phyloP scores from a whole-genome alignment of 306 rosid genomes.

The Lathyrus oleraceus region DNA sequence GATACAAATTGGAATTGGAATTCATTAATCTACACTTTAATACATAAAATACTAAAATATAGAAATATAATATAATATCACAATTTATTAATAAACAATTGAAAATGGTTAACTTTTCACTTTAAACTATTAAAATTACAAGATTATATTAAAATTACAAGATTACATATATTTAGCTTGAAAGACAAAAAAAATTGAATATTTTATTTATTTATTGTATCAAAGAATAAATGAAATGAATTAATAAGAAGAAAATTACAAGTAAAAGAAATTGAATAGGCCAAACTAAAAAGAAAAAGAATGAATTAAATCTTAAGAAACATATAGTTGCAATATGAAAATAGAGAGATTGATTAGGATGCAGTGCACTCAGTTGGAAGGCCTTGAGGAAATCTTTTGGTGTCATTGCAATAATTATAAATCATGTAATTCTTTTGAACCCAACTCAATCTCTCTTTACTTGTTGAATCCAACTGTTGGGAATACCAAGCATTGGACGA shows the following conservation, averaged over 20 bases:
- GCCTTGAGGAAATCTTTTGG: constrained; percentile 49
- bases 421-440: constrained; percentile 65
- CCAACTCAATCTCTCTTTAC: constrained; percentile 46
- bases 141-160: background rate
- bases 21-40: too few species aligned
- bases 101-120: too few species aligned
- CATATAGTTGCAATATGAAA: background rate
- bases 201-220: background rate
- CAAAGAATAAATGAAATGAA: constrained; percentile 9
- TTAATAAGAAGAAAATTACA: background rate
- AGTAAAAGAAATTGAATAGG: background rate
- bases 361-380: constrained; percentile 37
- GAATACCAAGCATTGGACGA: constrained; percentile 48
- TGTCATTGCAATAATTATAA: constrained; percentile 59
- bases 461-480: constrained; percentile 44
- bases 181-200: background rate
- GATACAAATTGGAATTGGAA: background rate
- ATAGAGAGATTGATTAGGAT: background rate
- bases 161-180: background rate
- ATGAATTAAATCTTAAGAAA: background rate
- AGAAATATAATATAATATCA: too few species aligned
- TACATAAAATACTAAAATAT: too few species aligned
- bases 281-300: background rate
- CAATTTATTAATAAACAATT: too few species aligned
- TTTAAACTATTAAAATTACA: background rate